phyloP scores from a whole-genome alignment of 495 filamentous ascomycete genomes.

The Aspergillus cavernicola region DNA sequence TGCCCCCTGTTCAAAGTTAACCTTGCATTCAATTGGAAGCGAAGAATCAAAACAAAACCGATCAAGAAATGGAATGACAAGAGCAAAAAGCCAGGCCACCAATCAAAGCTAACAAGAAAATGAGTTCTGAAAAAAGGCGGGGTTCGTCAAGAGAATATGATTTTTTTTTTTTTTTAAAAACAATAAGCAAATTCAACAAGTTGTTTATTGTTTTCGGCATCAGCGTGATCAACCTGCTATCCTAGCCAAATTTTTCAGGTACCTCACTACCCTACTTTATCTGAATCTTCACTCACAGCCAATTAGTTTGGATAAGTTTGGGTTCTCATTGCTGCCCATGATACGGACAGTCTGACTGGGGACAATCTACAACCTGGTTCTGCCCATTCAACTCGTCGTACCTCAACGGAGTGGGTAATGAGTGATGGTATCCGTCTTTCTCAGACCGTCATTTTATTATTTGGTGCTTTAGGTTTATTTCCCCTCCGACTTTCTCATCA shows the following conservation, averaged over 20 bases:
- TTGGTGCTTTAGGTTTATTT: not conserved
- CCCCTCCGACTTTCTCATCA: constrained; percentile 8
- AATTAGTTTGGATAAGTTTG: constrained; percentile 18
- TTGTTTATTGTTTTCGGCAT: constrained; percentile 6
- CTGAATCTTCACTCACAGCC: constrained; percentile 20
- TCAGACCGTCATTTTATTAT: constrained; percentile 13
- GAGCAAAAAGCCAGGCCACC: not conserved
- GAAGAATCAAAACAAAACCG: constrained; percentile 13
- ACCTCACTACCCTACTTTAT: constrained; percentile 12
- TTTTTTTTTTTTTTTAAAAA: constrained; percentile 4
- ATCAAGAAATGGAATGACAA: constrained; percentile 11
- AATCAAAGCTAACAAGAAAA: constrained; percentile 3
- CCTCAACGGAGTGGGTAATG: constrained; percentile 20
- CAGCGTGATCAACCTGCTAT: constrained; percentile 19
- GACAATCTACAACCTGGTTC: constrained; percentile 3
- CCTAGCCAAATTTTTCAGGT: constrained; percentile 17
- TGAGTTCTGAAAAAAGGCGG: not conserved
- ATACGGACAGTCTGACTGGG: constrained; percentile 16
- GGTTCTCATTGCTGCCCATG: constrained; percentile 17
- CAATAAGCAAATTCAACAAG: constrained; percentile 17
- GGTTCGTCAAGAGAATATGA: constrained; percentile 9
- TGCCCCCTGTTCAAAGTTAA: constrained; percentile 22
- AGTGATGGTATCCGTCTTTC: constrained; percentile 25
- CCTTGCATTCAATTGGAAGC: constrained; percentile 23
- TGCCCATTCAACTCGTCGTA: constrained; percentile 12